Base-by-base conservation (phyloP, 805 yeast genomes). In the Metschnikowia noctiluminum region DNA sequence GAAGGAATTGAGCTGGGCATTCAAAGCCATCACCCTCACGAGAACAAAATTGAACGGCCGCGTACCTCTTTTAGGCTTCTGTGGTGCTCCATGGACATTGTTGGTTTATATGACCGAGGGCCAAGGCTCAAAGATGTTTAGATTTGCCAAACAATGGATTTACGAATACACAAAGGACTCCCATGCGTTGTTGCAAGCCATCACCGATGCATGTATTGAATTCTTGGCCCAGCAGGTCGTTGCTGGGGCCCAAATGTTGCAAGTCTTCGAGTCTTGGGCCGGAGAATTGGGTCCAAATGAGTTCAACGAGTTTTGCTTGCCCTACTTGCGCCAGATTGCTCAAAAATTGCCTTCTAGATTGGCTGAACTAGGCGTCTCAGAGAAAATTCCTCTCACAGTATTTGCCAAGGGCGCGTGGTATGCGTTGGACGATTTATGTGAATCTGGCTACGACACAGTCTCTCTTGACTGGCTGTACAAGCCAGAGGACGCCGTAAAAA, bases 341-440 rank as follows among this genome's bases (percentile, higher is more conserved):
- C 69, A 73, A 15, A 78, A 78, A 56, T 77, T 92, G 40, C 95
- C 92, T 16, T 50, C 61, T 10, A 81, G 94, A 61, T 76, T 94
- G 60, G 60, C 67, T 45, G 92, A 88, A 66, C 70, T 88, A 43
- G 96, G 92, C 3, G 65, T 87, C 50, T 65, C 61, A 9, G 95
- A 89, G 53, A 66, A 71, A 45, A 83, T 94, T 21, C 99, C 99
- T 31, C 70, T 94, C 61, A 87, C 96, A 1, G 83, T 91, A 8
- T 94, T 94, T 62, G 90, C 97, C 28, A 94, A 91, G 71, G 96
- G 96, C 38, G 94, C 99, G 0, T 92, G 97, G 97, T 92, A 89
- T 60, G 97, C 98, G 6, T 73, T 94, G 44, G 91, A 92, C 57
- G 86, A 84, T 46, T 74, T 94, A 51, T 86, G 96, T 62, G 82